A percentile compares a stretch with the other conserved stretches of the same genome.
Evolutionary conservation across 2,329 filamentous ascomycete species (phyloP).

Genomic region (Fusarium sp.): DNA sequence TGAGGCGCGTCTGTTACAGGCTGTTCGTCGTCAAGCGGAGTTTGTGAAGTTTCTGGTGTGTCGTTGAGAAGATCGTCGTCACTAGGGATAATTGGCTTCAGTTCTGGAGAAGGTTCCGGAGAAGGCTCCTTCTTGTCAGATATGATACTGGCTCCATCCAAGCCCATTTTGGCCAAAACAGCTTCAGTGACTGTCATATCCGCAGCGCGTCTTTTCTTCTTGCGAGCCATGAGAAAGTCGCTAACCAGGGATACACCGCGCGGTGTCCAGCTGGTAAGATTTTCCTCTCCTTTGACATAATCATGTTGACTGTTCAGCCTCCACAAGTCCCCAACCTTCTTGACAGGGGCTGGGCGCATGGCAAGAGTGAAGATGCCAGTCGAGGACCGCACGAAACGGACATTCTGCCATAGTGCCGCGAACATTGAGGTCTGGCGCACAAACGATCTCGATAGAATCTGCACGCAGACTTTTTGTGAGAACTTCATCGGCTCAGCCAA

Average conservation of each 20-base stretch:
- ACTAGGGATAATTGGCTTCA: constrained; percentile 60
- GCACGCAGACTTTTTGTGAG: constrained; percentile 81
- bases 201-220: constrained; percentile 77
- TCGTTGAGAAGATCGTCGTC: constrained; percentile 71
- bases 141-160: constrained; percentile 57
- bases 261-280: constrained; percentile 85
- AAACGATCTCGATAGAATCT: constrained; percentile 86
- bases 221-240: constrained; percentile 83
- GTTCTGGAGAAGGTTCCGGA: constrained; percentile 52
- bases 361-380: constrained; percentile 88
- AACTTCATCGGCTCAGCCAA: constrained; percentile 92
- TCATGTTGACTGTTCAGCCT: constrained; percentile 94
- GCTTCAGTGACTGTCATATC: constrained; percentile 84
- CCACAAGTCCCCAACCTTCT: constrained; percentile 93
- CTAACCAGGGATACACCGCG: constrained; percentile 90
- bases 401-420: constrained; percentile 85
- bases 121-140: constrained; percentile 53
- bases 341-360: constrained; percentile 89
- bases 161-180: constrained; percentile 70
- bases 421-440: constrained; percentile 89
- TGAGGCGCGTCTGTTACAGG: constrained; percentile 4
- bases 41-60: constrained; percentile 65
- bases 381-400: constrained; percentile 87
- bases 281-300: constrained; percentile 96
- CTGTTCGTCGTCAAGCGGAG: constrained; percentile 50